Conservation (phyloP, 1,284 basidiomycete genomes). For the Afroboletus lepidellus region DNA sequence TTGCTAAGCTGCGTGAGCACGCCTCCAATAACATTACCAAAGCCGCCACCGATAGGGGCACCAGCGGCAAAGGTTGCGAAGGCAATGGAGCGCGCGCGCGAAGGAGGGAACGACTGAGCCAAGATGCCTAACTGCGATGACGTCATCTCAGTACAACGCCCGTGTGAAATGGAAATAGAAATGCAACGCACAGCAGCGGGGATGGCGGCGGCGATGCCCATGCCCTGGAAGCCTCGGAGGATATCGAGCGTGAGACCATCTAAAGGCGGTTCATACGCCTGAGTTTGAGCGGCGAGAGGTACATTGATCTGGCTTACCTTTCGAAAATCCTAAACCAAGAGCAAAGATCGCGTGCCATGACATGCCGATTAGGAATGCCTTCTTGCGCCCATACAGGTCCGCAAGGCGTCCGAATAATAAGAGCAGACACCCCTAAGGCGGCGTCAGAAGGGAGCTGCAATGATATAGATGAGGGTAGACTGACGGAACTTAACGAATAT, state of each 20-base stretch:
- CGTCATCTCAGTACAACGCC: neutral
- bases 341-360: slow-evolving; percentile 47
- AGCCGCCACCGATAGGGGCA: slow-evolving; percentile 72
- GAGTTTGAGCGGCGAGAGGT: neutral
- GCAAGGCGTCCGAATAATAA: slow-evolving; percentile 70
- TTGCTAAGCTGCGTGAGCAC: slow-evolving; percentile 63
- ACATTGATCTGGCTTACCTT: slow-evolving; percentile 37
- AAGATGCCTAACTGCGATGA: slow-evolving; percentile 69
- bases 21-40: slow-evolving; percentile 71
- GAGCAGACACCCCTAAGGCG: slow-evolving; percentile 63
- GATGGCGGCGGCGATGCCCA: slow-evolving; percentile 67
- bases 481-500: slow-evolving; percentile 49
- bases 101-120: slow-evolving; percentile 71
- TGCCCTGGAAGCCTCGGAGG: slow-evolving; percentile 68
- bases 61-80: slow-evolving; percentile 80
- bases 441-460: slow-evolving; percentile 12
- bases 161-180: neutral
- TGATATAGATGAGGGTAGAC: slow-evolving; percentile 13
- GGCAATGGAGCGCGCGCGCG: slow-evolving; percentile 63
- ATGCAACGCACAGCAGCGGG: slow-evolving; percentile 58
- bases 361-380: slow-evolving; percentile 56
- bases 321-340: slow-evolving; percentile 53
- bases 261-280: slow-evolving; percentile 19
- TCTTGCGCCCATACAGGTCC: slow-evolving; percentile 70
- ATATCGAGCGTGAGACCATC: slow-evolving; percentile 58